Base-by-base conservation (phyloP, 2,329 filamentous ascomycete genomes). In the Colletotrichum australisinense region DNA sequence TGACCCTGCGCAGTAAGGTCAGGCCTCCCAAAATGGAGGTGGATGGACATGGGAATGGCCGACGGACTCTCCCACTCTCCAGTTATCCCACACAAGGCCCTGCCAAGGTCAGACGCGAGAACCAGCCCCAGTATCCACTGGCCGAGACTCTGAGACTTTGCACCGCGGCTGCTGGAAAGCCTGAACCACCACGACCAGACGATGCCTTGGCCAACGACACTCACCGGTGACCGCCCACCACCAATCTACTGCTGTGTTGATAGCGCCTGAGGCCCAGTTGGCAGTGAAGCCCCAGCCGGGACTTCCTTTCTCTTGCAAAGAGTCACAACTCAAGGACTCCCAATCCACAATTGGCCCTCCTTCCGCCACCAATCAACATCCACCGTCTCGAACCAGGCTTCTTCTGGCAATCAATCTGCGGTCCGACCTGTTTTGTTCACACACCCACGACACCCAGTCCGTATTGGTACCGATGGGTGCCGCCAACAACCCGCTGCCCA, bases 401-500 rank as follows among this genome's bases (percentile, higher is more conserved):
- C 68, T 55, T 72, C 68, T 58, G 63, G 58, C 68, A 74, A 71
- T 67, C 68, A 74, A 74, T 72, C 68, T 74, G 68, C 72, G 68
- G 63, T 70, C 63, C 55, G 49, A 63, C 58, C 71, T 73, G 32
- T 65, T 65, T 53, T 72, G 67, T 19, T 57, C 26, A 19, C 52
- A 56, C 60, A 49, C 56, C 62, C 60, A 57, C 24, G 22, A 56
- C 60, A 49, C 56, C 62, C 60, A 57, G n/a, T 28, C 22, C 63
- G 60, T 73, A 55, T 56, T 24, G 52, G 26, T 65, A 35, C 53
- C 28, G 46, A 67, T 24, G 22, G 62, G 30, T n/a, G 28, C 49
- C 68, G n/a, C 46, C 68, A 66, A 55, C 62, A 69, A 55, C 26
- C n/a, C 64, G 55, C 30, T 28, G 38, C 24, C 69, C 64, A 28